phyloP scores from a whole-genome alignment of 2,329 filamentous ascomycete genomes.

The Rhytidhysteron rufulum region DNA sequence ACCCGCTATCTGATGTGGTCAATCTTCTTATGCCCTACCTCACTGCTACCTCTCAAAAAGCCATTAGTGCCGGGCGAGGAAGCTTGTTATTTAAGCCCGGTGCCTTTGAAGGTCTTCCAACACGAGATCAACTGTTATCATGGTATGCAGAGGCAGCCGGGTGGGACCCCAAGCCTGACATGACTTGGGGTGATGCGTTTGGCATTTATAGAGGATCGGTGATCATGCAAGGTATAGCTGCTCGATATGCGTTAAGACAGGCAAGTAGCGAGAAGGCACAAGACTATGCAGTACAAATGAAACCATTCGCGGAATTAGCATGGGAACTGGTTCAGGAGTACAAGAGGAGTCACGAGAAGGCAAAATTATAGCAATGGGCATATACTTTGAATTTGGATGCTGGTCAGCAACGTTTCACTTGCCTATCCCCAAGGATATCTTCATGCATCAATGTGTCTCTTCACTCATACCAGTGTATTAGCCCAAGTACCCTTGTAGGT shows the following conservation, averaged over 20 bases:
- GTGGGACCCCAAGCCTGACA: conserved; percentile 62
- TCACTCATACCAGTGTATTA: too few species aligned
- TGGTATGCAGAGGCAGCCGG: conserved; percentile 68
- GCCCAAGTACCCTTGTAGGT: too few species aligned
- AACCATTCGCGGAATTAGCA: conserved; percentile 70
- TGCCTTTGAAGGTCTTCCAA: conserved; percentile 63
- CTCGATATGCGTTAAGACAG: conserved; percentile 77
- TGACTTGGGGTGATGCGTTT: conserved; percentile 64
- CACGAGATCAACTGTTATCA: conserved; percentile 53
- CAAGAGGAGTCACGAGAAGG: conserved; percentile 35
- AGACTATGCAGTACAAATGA: conserved; percentile 66
- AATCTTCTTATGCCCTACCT: conserved; percentile 62
- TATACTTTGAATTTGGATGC: too few species aligned
- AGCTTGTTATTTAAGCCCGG: conserved; percentile 58
- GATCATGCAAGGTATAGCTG: conserved; percentile 87
- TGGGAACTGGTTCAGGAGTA: conserved; percentile 66
- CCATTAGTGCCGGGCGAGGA: conserved; percentile 36
- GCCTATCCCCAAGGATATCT: too few species aligned
- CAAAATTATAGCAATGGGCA: conserved; percentile 35
- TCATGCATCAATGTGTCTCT: too few species aligned
- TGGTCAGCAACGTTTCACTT: too few species aligned
- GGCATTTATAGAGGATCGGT: conserved; percentile 56
- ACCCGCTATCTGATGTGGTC: conserved; percentile 84
- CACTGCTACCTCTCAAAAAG: conserved; percentile 36
- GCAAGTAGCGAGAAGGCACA: conserved; percentile 82